Evolutionary conservation across 768 basidiomycete species (phyloP).

Genomic region (Suillus weaverae): DNA sequence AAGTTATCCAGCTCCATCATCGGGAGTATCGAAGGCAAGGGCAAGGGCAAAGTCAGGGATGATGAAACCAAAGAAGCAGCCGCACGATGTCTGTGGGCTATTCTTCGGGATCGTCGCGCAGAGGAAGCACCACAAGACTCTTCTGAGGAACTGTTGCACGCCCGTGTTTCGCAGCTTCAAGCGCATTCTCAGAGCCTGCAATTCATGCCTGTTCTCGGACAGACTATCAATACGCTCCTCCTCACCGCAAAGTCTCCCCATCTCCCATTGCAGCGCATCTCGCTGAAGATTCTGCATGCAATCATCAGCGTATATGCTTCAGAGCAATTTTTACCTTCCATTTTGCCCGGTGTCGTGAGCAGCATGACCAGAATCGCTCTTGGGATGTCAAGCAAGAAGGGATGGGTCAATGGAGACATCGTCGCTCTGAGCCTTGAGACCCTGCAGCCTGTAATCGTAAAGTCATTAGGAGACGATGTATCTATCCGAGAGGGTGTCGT

Average conservation of each 20-base stretch:
- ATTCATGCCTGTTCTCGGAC: conserved; percentile 79
- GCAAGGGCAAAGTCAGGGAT: conserved; percentile 65
- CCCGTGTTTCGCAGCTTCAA: conserved; percentile 41
- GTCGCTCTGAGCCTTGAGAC: conserved; percentile 59
- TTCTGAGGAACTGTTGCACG: conserved; percentile 13
- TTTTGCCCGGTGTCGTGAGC: conserved; percentile 85
- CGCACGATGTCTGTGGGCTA: conserved; percentile 58
- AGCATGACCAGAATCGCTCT: conserved; percentile 70
- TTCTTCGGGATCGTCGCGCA: conserved; percentile 54
- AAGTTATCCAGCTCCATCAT: conserved; percentile 68
- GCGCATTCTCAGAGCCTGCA: conserved; percentile 41
- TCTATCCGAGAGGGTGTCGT: conserved; percentile 64
- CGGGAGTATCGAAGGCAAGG: conserved; percentile 64
- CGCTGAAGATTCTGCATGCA: conserved; percentile 56
- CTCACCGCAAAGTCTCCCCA: conserved; percentile 54
- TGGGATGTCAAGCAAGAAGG: conserved; percentile 51
- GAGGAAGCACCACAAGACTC: conserved; percentile 41
- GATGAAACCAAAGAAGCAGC: conserved; percentile 86
- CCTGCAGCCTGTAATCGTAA: conserved; percentile 53
- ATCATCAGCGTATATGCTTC: conserved; percentile 52
- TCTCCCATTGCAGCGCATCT: conserved; percentile 59
- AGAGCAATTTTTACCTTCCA: conserved; percentile 56
- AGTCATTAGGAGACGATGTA: conserved; percentile 65
- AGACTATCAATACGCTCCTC: conserved; percentile 77
- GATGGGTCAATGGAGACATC: conserved; percentile 72